phyloP scores from a whole-genome alignment of 225 moss, liverwort and hornwort species.

The Pleurozium schreberi region DNA sequence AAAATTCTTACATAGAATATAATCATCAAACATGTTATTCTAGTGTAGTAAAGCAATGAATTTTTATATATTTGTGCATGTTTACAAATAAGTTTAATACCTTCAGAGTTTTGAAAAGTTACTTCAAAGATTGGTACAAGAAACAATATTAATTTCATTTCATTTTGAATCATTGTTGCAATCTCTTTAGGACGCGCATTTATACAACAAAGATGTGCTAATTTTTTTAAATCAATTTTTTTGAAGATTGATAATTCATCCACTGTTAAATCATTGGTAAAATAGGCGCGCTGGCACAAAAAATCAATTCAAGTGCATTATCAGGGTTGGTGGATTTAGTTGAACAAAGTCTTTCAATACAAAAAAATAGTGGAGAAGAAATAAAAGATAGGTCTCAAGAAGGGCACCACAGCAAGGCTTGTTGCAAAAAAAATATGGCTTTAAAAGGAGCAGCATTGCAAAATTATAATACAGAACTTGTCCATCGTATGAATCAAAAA shows the following conservation, averaged over 20 bases:
- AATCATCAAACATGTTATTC: neutral
- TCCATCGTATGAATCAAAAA: conserved; percentile 12
- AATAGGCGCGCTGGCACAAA: neutral
- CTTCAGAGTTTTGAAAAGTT: neutral
- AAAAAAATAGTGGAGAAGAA: neutral
- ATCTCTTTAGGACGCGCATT: neutral
- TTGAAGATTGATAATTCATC: neutral
- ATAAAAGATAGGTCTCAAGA: neutral
- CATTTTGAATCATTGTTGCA: neutral
- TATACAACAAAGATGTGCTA: neutral
- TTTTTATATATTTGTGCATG: neutral
- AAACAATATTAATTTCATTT: too few relatives aligned
- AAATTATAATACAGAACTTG: conserved; percentile 35
- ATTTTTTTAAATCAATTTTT: neutral
- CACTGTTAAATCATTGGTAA: accelerated
- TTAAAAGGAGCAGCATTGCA: conserved; percentile 27
- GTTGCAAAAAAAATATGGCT: conserved; percentile 1
- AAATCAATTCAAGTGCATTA: neutral
- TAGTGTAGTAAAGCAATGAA: neutral
- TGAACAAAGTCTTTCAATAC: neutral
- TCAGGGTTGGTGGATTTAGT: neutral
- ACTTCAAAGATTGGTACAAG: neutral
- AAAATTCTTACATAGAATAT: too few relatives aligned
- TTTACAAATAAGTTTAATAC: neutral
- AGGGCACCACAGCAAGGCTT: neutral